Evolutionary conservation across 495 filamentous ascomycete genomes (phyloP).

Genomic region (Neurospora sp.): DNA sequence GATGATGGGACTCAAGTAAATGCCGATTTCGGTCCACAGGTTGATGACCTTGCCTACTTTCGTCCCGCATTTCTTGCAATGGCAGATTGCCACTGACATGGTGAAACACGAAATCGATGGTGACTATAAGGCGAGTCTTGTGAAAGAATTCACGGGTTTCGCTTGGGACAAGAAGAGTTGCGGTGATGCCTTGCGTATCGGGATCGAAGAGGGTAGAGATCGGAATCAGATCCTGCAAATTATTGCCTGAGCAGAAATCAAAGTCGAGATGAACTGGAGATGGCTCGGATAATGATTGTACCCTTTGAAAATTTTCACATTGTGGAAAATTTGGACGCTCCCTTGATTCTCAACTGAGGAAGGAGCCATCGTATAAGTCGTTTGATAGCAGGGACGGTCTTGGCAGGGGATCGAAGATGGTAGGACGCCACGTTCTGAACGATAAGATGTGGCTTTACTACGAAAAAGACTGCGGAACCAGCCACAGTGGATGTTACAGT

Average conservation of each 20-base stretch:
- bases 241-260: neutral
- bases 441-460: neutral
- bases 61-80: too few relatives aligned
- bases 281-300: fast-evolving
- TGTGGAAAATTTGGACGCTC: neutral
- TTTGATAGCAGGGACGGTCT: neutral
- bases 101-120: too few relatives aligned
- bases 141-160: neutral
- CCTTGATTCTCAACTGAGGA: neutral
- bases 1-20: too few relatives aligned
- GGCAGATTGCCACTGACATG: too few relatives aligned
- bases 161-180: too few relatives aligned
- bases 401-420: neutral
- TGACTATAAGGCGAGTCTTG: too few relatives aligned
- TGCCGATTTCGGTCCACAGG: too few relatives aligned
- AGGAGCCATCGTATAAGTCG: neutral
- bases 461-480: neutral
- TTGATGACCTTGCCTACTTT: too few relatives aligned
- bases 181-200: neutral
- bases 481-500: neutral
- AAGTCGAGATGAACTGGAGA: neutral
- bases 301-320: neutral
- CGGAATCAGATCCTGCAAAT: neutral
- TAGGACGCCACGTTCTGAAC: neutral
- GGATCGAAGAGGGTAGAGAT: too few relatives aligned